phyloP scores from a whole-genome alignment of 2,329 filamentous ascomycete genomes.

The Scedosporium boydii region DNA sequence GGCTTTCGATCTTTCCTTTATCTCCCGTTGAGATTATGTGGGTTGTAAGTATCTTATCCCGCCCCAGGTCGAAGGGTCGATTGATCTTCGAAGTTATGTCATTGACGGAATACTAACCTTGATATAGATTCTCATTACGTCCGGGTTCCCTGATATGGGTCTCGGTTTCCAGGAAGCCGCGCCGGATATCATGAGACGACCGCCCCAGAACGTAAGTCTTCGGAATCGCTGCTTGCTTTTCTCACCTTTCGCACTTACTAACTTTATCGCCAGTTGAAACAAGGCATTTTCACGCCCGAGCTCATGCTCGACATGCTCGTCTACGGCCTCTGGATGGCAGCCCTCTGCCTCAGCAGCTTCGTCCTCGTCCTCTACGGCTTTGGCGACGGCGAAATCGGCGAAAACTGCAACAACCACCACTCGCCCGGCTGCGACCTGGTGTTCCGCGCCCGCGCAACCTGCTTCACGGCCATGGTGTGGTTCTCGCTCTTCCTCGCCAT shows the following conservation, averaged over 20 bases:
- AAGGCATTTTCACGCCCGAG: slow-evolving; percentile 55
- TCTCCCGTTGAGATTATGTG: slow-evolving; percentile 65
- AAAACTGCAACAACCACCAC: slow-evolving; percentile 48
- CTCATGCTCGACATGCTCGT: slow-evolving; percentile 53
- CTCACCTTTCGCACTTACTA: not conserved
- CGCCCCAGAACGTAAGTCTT: slow-evolving; percentile 46
- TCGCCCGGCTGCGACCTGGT: slow-evolving; percentile 42
- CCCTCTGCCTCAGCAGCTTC: slow-evolving; percentile 49
- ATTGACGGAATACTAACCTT: too few species aligned
- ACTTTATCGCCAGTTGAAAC: slow-evolving; percentile 19
- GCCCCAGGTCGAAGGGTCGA: not conserved
- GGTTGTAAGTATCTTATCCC: slow-evolving; percentile 55
- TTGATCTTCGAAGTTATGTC: not conserved
- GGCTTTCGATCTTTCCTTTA: slow-evolving; percentile 59
- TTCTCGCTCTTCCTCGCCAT: slow-evolving; percentile 59
- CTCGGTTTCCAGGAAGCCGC: slow-evolving; percentile 60
- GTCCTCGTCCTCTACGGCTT: slow-evolving; percentile 49
- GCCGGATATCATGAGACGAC: slow-evolving; percentile 55
- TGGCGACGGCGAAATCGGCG: slow-evolving; percentile 43
- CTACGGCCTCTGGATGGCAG: slow-evolving; percentile 56
- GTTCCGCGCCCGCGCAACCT: slow-evolving; percentile 56
- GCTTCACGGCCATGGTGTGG: slow-evolving; percentile 59
- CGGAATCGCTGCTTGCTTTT: not conserved
- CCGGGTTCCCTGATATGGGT: slow-evolving; percentile 61
- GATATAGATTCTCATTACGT: slow-evolving; percentile 57